Evolutionary conservation across 805 yeast species (phyloP), one percentile per base, ranked within the genome.

Genomic region (Kodamaea jinghongensis): DNA sequence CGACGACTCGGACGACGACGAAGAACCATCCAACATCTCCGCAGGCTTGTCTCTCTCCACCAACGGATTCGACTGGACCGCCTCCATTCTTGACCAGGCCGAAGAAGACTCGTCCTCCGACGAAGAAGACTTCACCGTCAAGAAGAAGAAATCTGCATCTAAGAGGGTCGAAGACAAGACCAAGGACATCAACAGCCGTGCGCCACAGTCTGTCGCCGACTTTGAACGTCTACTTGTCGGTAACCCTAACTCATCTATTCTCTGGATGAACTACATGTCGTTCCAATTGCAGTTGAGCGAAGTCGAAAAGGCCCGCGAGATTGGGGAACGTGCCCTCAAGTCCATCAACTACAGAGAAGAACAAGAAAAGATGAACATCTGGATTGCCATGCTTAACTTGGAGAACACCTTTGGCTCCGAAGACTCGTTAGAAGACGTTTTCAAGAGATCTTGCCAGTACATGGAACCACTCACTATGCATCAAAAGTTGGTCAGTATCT

Each of bases 221-320:
- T 93, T 89, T 54, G 99, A 93, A 66, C 80, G 99, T 55, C 67
- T 93, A 49, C 74, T 93, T 40, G 76, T 93, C 44, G 95, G 97
- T 59, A 85, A 85, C 58, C 97, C 99, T 34, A 84, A 87, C 68
- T 87, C 96, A 2, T 91, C 99, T 1, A 77, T 90, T 26, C 65
- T 88, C 42, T 93, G 99, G 99, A 91, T 93, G 86, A 87, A 90
- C 65, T 93, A 86, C 66, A 93, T 93, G 96, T 90, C 98, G 3
- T 93, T 91, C 83, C 96, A 90, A 63, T 73, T 93, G 48, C 96
- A 90, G 63, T 72, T 91, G 47, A 86, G 96, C 69, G 99, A 93
- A 63, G 70, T 89, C 43, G 97, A 91, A 28, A 88, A 86, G 64
- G 96, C 97, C 7, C 80, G 99, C 52, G 96, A 87, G 60, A 79